Evolutionary conservation across 495 filamentous ascomycete species (phyloP).

Genomic region (Talaromyces adpressus): DNA sequence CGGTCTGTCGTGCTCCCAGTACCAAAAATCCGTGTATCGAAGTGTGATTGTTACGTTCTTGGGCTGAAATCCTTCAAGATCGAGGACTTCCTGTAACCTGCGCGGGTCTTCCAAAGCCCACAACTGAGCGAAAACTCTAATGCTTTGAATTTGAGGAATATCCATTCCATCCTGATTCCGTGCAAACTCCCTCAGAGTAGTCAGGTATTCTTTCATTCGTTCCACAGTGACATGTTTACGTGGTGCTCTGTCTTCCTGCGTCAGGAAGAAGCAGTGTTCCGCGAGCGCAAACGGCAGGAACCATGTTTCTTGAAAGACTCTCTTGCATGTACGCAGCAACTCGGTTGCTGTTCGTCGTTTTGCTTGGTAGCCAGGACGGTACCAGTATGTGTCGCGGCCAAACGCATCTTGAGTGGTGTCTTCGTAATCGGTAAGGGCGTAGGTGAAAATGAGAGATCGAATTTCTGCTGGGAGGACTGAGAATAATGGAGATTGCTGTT

Average conservation of each 20-base stretch:
- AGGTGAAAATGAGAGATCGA: slow-evolving; percentile 20
- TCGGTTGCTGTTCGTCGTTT: slow-evolving; percentile 14
- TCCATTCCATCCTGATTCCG: slow-evolving; percentile 7
- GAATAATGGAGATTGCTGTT: slow-evolving; percentile 13
- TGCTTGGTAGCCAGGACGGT: slow-evolving; percentile 18
- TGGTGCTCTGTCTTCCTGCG: slow-evolving; percentile 9
- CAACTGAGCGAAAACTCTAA: slow-evolving; percentile 20
- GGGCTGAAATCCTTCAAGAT: slow-evolving; percentile 14
- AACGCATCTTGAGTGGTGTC: slow-evolving; percentile 2
- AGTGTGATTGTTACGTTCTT: slow-evolving; percentile 19
- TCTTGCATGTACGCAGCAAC: slow-evolving; percentile 17
- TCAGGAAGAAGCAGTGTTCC: slow-evolving; percentile 22
- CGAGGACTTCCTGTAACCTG: slow-evolving; percentile 13
- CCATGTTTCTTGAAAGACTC: slow-evolving; percentile 21
- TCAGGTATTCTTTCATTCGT: slow-evolving; percentile 10
- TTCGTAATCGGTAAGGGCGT: slow-evolving; percentile 17
- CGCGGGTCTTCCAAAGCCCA: slow-evolving; percentile 13
- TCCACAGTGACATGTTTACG: neutral
- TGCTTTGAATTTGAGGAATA: slow-evolving; percentile 11
- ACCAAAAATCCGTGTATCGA: slow-evolving; percentile 25
- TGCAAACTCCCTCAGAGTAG: slow-evolving; percentile 2
- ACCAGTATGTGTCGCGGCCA: slow-evolving; percentile 17
- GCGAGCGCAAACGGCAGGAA: slow-evolving; percentile 21
- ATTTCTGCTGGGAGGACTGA: slow-evolving; percentile 20
- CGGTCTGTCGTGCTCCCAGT: slow-evolving; percentile 17